Evolutionary conservation across 305 asterid species (phyloP).

Genomic region (Fraxinus floribunda): DNA sequence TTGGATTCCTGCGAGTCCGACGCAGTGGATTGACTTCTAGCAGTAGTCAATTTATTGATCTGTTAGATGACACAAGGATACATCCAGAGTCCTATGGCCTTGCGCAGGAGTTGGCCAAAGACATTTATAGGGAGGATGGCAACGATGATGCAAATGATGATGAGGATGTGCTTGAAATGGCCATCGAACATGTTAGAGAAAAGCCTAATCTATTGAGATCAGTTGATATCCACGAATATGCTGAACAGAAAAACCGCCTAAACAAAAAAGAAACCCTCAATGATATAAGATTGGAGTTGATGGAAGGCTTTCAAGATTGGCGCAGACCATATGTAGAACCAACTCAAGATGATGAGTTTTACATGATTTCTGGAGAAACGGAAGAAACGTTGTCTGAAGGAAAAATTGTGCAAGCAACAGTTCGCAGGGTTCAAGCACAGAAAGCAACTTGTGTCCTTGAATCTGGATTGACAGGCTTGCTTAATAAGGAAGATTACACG

Average conservation of each 20-base stretch:
- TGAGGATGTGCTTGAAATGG: constrained; percentile 89
- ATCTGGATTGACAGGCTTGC: constrained; percentile 84
- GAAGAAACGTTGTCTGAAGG: constrained; percentile 91
- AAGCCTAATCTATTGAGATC: constrained; percentile 77
- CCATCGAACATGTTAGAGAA: constrained; percentile 92
- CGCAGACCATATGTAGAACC: constrained; percentile 69
- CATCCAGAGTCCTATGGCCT: constrained; percentile 92
- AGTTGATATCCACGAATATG: constrained; percentile 69
- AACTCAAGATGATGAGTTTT: constrained; percentile 86
- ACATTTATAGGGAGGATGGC: constrained; percentile 72
- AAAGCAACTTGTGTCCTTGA: constrained; percentile 76
- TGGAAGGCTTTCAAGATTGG: constrained; percentile 94
- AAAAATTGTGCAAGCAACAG: constrained; percentile 83
- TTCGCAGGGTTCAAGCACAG: constrained; percentile 80
- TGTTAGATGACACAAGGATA: constrained; percentile 94
- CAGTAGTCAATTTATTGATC: constrained; percentile 84
- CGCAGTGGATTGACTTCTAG: constrained; percentile 88
- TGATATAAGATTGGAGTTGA: constrained; percentile 81
- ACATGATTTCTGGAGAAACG: constrained; percentile 85
- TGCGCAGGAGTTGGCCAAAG: constrained; percentile 93
- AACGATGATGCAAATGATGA: constrained; percentile 79
- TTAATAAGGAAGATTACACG: constrained; percentile 74
- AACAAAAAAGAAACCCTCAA: constrained; percentile 82
- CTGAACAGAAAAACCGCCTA: constrained; percentile 54
- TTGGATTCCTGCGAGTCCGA: constrained; percentile 87